Conservation (phyloP, 140 eudicot genomes). For the Oenanthe javanica region DNA sequence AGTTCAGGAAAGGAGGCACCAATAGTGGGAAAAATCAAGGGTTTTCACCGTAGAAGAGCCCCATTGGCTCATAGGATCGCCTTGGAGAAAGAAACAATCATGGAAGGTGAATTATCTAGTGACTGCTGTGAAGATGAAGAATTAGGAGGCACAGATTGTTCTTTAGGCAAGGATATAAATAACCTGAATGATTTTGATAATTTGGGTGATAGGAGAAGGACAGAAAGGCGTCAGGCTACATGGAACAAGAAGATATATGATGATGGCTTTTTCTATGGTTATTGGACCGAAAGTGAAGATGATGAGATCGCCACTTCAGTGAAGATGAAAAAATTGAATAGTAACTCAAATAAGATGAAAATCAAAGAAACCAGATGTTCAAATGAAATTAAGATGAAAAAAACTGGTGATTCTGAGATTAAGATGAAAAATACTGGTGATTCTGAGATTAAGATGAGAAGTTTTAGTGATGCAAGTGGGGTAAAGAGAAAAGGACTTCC, state of each 20-base stretch:
- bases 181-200: constrained; percentile 6
- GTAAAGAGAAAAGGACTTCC: background rate
- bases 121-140: background rate
- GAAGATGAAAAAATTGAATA: background rate
- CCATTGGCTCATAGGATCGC: constrained; percentile 4
- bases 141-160: background rate
- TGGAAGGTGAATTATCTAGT: constrained; percentile 11
- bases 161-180: background rate
- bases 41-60: constrained; percentile 10
- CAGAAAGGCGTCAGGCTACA: constrained; percentile 21
- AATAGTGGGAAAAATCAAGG: constrained; percentile 10
- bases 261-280: too few species aligned
- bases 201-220: constrained; percentile 9
- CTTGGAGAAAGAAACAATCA: background rate
- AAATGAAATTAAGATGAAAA: constrained; percentile 8
- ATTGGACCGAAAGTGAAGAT: too few species aligned
- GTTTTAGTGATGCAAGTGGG: background rate
- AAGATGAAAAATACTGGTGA: too few species aligned
- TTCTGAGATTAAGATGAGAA: background rate
- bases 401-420: constrained; percentile 8
- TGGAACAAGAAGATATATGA: constrained; percentile 10
- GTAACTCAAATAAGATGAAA: constrained; percentile 10
- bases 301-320: too few species aligned
- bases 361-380: background rate
- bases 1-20: constrained; percentile 19